phyloP scores from a whole-genome alignment of 1,284 basidiomycete genomes.

The Leccinum fuscescens region DNA sequence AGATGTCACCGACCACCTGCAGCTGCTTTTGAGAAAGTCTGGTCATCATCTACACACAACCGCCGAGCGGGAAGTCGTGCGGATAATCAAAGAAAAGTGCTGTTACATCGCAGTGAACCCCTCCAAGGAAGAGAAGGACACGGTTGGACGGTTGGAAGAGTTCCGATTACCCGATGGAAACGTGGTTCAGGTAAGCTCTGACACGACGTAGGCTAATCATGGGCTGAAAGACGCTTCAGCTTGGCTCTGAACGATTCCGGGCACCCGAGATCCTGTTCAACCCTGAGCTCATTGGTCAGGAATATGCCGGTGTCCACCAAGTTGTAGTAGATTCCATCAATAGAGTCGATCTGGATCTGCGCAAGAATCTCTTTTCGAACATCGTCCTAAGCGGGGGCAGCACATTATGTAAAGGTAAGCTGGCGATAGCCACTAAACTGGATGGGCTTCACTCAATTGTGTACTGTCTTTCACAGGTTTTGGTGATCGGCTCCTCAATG shows the following conservation, averaged over 20 bases:
- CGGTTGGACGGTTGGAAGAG: constrained; percentile 75
- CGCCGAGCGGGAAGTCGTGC: constrained; percentile 95
- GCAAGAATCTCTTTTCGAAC: constrained; percentile 94
- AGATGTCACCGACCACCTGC: constrained; percentile 96
- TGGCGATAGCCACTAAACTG: constrained; percentile 5
- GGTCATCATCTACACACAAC: constrained; percentile 96
- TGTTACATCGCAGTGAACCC: constrained; percentile 94
- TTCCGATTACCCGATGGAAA: constrained; percentile 97
- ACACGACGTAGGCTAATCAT: neutral
- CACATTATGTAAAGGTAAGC: constrained; percentile 84
- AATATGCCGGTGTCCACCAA: constrained; percentile 97
- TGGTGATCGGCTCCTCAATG: constrained; percentile 92
- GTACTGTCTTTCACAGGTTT: constrained; percentile 61
- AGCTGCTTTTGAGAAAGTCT: constrained; percentile 89
- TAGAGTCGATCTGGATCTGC: constrained; percentile 84
- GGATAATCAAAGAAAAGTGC: constrained; percentile 97
- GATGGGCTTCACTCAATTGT: constrained; percentile 5
- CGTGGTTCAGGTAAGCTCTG: constrained; percentile 71
- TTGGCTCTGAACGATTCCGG: constrained; percentile 93
- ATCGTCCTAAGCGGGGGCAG: constrained; percentile 97
- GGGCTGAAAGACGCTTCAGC: constrained; percentile 44
- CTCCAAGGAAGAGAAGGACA: constrained; percentile 93
- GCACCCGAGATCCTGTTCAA: constrained; percentile 99
- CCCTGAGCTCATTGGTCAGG: constrained; percentile 93
- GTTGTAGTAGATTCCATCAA: constrained; percentile 89